Evolutionary conservation across 2,329 filamentous ascomycete genomes (phyloP).

Genomic region (Monosporascus sp.): DNA sequence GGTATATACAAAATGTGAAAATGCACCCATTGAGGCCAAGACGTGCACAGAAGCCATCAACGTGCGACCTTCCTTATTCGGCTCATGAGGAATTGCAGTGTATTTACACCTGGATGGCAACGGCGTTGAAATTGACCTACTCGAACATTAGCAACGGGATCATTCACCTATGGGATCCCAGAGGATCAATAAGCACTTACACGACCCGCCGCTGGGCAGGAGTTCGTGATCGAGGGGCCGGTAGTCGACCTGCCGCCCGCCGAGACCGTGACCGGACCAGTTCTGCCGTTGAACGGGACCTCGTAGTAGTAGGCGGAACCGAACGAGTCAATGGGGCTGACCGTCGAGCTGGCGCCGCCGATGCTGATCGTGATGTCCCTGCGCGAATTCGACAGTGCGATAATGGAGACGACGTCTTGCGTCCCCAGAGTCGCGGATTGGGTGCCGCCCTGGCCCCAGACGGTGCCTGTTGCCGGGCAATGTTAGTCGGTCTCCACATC

Average conservation of each 20-base stretch:
- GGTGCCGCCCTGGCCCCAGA: conserved; percentile 32
- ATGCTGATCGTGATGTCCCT: conserved; percentile 32
- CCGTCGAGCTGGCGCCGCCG: conserved; percentile 26
- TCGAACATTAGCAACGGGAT: neutral
- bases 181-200: conserved; percentile 12
- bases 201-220: conserved; percentile 22
- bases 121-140: conserved; percentile 30
- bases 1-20: neutral
- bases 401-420: conserved; percentile 39
- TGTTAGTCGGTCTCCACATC: neutral
- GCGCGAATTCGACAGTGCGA: conserved; percentile 28
- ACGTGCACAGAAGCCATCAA: neutral
- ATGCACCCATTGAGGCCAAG: neutral
- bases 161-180: neutral
- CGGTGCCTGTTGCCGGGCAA: conserved; percentile 20
- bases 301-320: conserved; percentile 31
- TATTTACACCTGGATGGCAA: conserved; percentile 25
- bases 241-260: conserved; percentile 30
- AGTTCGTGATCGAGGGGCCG: conserved; percentile 31
- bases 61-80: too few species aligned
- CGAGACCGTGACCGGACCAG: conserved; percentile 33
- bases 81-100: neutral
- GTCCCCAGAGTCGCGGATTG: conserved; percentile 30
- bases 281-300: conserved; percentile 30
- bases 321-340: conserved; percentile 21